Percentiles rank a stretch among this genome's conserved stretches.
phyloP scores from a whole-genome alignment of 1,284 basidiomycete species.

The Tylopilus orsonianus region DNA sequence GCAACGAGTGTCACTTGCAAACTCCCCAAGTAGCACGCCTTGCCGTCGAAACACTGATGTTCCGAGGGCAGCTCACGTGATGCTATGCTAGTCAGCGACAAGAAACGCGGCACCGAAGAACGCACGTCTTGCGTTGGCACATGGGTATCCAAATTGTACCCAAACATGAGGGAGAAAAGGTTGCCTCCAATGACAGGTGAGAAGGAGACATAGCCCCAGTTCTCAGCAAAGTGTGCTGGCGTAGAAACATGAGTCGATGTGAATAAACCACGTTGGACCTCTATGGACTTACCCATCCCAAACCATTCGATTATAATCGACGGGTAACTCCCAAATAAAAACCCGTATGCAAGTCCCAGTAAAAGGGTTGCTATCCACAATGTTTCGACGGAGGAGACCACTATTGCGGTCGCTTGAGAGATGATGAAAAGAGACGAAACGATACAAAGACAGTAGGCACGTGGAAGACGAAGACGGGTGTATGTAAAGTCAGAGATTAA shows the following conservation, averaged over 20 bases:
- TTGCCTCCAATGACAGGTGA: conserved; percentile 83
- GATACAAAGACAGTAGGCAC: conserved; percentile 70
- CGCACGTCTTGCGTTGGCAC: conserved; percentile 30
- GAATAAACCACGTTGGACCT: neutral
- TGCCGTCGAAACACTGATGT: conserved; percentile 47
- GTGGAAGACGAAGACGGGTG: conserved; percentile 56
- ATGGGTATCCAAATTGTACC: conserved; percentile 75
- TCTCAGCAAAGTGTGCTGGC: conserved; percentile 73
- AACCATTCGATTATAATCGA: conserved; percentile 86
- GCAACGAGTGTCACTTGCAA: conserved; percentile 45
- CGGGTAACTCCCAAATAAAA: conserved; percentile 75
- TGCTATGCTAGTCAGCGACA: neutral
- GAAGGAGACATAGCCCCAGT: conserved; percentile 81
- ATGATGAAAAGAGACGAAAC: conserved; percentile 67
- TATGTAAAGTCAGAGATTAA: conserved; percentile 75
- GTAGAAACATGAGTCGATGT: neutral
- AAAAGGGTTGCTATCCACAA: conserved; percentile 78
- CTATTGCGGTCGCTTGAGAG: conserved; percentile 63
- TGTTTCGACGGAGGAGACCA: conserved; percentile 56
- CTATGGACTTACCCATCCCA: conserved; percentile 58
- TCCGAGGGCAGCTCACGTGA: conserved; percentile 32
- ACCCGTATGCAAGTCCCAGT: conserved; percentile 76
- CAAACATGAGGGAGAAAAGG: conserved; percentile 83
- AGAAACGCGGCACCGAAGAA: neutral
- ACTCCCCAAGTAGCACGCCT: conserved; percentile 46